Evolutionary conservation across 1,284 basidiomycete genomes (phyloP).

Genomic region (Phylloporus sp.): DNA sequence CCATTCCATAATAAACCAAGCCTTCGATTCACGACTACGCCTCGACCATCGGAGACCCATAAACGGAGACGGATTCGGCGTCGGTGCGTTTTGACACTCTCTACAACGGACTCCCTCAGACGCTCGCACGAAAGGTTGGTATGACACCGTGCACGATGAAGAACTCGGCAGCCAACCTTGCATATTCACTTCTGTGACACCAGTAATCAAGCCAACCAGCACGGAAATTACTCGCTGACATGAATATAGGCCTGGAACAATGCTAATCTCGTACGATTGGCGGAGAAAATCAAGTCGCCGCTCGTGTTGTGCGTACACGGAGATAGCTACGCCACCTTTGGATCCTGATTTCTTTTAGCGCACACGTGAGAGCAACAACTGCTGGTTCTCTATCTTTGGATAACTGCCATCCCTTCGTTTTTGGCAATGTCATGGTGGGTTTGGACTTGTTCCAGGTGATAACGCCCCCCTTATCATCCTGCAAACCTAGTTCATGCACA

Average conservation of each 20-base stretch:
- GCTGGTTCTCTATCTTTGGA: slow-evolving; percentile 87
- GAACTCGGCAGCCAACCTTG: slow-evolving; percentile 88
- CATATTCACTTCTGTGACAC: slow-evolving; percentile 96
- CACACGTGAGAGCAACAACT: slow-evolving; percentile 90
- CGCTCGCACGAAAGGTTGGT: slow-evolving; percentile 65
- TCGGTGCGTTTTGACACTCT: slow-evolving; percentile 63
- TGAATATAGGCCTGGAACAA: slow-evolving; percentile 89
- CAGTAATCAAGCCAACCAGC: slow-evolving; percentile 48
- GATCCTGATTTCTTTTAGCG: slow-evolving; percentile 50
- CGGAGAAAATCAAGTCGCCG: slow-evolving; percentile 94
- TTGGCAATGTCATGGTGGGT: slow-evolving; percentile 85
- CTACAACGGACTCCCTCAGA: background rate
- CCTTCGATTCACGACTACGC: slow-evolving; percentile 88
- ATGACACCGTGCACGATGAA: slow-evolving; percentile 78
- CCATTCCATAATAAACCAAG: slow-evolving; percentile 96
- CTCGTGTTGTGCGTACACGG: slow-evolving; percentile 78
- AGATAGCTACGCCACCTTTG: background rate
- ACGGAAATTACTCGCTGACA: slow-evolving; percentile 8
- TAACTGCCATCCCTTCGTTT: slow-evolving; percentile 92
- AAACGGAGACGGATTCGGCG: slow-evolving; percentile 97
- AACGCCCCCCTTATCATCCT: background rate
- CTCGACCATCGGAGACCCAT: slow-evolving; percentile 83
- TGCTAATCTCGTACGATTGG: slow-evolving; percentile 84
- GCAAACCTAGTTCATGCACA: slow-evolving; percentile 87
- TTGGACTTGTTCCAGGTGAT: background rate